Evolutionary conservation across 768 basidiomycete genomes (phyloP).

Genomic region (Trametes cubensis): DNA sequence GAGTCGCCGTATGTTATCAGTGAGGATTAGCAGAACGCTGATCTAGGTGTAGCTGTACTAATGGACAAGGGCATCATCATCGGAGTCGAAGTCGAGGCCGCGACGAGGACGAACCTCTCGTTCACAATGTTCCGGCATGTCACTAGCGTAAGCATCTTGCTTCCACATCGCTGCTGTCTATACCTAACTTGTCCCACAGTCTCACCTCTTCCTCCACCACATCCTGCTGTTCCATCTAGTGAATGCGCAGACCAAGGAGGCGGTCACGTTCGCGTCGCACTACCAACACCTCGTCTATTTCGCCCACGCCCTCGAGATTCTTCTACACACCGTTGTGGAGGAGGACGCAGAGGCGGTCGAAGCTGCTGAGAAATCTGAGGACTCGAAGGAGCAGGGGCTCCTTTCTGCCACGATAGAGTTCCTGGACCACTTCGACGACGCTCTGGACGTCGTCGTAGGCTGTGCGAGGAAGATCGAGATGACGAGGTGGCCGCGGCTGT

Average conservation of each 20-base stretch:
- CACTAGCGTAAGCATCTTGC: conserved; percentile 67
- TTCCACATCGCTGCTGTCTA: neutral
- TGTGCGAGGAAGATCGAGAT: conserved; percentile 97
- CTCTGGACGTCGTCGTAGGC: conserved; percentile 90
- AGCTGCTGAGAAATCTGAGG: conserved; percentile 27
- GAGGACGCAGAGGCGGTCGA: conserved; percentile 55
- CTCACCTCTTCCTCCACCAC: conserved; percentile 92
- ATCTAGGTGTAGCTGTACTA: conserved; percentile 68
- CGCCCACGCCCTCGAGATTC: conserved; percentile 90
- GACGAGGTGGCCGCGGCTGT: conserved; percentile 85
- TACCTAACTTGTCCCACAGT: conserved; percentile 47
- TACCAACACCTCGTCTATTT: conserved; percentile 92
- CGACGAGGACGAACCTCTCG: conserved; percentile 71
- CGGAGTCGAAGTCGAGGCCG: conserved; percentile 89
- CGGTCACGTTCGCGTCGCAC: conserved; percentile 82
- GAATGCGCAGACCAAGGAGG: conserved; percentile 63
- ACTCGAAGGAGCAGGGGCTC: conserved; percentile 41
- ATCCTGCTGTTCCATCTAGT: conserved; percentile 83
- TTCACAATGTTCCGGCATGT: conserved; percentile 92
- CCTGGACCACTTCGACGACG: conserved; percentile 90
- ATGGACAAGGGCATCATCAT: conserved; percentile 99
- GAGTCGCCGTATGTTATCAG: conserved; percentile 28
- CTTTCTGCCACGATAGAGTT: conserved; percentile 82
- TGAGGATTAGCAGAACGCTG: conserved; percentile 11
- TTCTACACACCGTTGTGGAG: conserved; percentile 92